Conservation (phyloP, 257 asterid species). For the Buddleja alternifolia region DNA sequence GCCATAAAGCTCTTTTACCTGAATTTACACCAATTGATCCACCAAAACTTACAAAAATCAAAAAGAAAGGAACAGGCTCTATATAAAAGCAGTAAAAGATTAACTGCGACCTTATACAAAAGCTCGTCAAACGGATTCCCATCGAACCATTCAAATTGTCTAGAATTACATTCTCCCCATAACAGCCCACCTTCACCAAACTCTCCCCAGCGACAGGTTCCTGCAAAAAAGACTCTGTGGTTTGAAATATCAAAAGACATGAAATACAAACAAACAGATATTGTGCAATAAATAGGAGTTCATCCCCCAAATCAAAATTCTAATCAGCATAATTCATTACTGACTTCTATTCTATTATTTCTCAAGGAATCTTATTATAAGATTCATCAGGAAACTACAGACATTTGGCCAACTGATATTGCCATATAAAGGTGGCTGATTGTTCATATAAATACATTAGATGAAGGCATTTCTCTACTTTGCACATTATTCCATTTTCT, state of each 20-base stretch:
- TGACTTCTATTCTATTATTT: background rate
- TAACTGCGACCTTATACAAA: conserved; percentile 64
- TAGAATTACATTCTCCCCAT: conserved; percentile 94
- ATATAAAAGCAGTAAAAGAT: conserved; percentile 19
- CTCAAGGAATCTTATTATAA: background rate
- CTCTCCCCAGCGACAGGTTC: conserved; percentile 97
- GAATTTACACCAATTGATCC: conserved; percentile 35
- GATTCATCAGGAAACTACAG: conserved; percentile 2
- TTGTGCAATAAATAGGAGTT: background rate
- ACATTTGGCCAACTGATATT: conserved; percentile 7
- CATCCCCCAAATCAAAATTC: conserved; percentile 1
- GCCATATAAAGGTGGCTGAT: conserved; percentile 3
- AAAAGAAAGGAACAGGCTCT: conserved; percentile 6
- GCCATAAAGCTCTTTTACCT: conserved; percentile 97
- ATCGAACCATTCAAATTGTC: conserved; percentile 87
- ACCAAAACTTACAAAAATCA: background rate
- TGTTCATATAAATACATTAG: background rate
- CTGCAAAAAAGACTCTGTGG: conserved; percentile 44
- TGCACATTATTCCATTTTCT: background rate
- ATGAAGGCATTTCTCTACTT: background rate
- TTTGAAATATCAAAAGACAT: conserved; percentile 28
- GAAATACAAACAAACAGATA: conserved; percentile 23
- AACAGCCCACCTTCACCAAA: conserved; percentile 97
- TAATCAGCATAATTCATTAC: background rate
- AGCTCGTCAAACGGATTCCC: conserved; percentile 70